phyloP scores from a whole-genome alignment of 2,329 filamentous ascomycete species.

The Domatiomyces catenatus region DNA sequence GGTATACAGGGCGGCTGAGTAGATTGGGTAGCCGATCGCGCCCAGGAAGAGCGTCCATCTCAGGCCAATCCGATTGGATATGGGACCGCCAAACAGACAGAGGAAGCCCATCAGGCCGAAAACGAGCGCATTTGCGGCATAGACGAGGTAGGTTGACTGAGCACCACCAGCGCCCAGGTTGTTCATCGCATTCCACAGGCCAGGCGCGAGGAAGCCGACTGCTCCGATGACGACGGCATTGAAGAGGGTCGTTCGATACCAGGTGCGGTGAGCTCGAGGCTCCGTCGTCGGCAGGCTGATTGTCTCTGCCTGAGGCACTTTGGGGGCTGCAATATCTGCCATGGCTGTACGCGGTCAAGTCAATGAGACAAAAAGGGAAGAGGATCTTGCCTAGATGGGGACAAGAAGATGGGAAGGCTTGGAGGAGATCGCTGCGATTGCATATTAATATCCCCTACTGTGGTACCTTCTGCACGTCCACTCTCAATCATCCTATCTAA shows the following conservation, averaged over 20 bases:
- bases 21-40: conserved; percentile 56
- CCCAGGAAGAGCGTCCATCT: conserved; percentile 54
- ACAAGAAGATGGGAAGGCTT: no score
- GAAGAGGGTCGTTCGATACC: conserved; percentile 56
- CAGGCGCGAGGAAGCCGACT: conserved; percentile 34
- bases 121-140: conserved; percentile 53
- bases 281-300: neutral
- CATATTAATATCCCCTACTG: no score
- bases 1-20: conserved; percentile 52
- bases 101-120: conserved; percentile 59
- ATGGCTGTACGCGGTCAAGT: no score
- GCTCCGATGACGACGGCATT: conserved; percentile 56
- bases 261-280: conserved; percentile 20
- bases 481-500: no score
- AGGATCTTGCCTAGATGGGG: no score
- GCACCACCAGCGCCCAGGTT: conserved; percentile 54
- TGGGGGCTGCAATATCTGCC: no score
- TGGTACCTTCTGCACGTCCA: no score
- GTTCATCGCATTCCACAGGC: conserved; percentile 34
- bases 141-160: conserved; percentile 47
- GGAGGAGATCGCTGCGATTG: no score
- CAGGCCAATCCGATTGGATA: conserved; percentile 54
- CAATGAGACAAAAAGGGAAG: no score
- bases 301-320: neutral
- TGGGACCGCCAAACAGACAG: conserved; percentile 47